phyloP scores from a whole-genome alignment of 2,329 filamentous ascomycete species.

The Hortaea sp. region DNA sequence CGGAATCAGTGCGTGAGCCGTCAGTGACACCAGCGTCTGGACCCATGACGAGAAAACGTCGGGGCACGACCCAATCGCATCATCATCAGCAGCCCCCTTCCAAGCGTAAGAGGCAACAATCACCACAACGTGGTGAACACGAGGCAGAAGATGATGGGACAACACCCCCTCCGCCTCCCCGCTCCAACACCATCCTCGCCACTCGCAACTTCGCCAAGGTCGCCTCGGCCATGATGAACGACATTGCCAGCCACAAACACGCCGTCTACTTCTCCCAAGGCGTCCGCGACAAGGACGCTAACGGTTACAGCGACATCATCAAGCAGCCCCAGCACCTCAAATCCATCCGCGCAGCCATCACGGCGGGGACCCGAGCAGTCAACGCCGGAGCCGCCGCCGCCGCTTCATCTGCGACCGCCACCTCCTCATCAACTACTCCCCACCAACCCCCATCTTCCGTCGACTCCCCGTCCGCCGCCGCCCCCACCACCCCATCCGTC shows the following conservation, averaged over 20 bases:
- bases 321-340: constrained; percentile 43
- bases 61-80: constrained; percentile 23
- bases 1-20: constrained; percentile 17
- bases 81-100: constrained; percentile 12
- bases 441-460: too few relatives aligned
- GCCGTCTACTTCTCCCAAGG: constrained; percentile 41
- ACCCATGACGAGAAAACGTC: constrained; percentile 22
- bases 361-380: constrained; percentile 49
- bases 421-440: neutral
- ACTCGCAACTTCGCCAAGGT: constrained; percentile 40
- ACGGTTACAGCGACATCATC: constrained; percentile 43
- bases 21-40: constrained; percentile 15
- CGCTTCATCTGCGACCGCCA: constrained; percentile 18
- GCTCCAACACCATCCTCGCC: constrained; percentile 30
- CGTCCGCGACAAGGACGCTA: constrained; percentile 40
- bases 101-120: constrained; percentile 34
- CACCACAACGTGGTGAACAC: constrained; percentile 4
- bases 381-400: constrained; percentile 20
- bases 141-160: constrained; percentile 12
- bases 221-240: constrained; percentile 40
- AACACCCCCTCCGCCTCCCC: constrained; percentile 11
- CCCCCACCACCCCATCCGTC: constrained; percentile 37
- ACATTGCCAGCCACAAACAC: constrained; percentile 42
- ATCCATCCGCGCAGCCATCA: constrained; percentile 40
- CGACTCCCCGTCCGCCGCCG: constrained; percentile 43